Percentiles rank a stretch among this genome's conserved stretches.
These are phyloP conservation scores for Delonix regia DNA, from an alignment of 306 rosid genomes.

Conservation along the genomic window DNA sequence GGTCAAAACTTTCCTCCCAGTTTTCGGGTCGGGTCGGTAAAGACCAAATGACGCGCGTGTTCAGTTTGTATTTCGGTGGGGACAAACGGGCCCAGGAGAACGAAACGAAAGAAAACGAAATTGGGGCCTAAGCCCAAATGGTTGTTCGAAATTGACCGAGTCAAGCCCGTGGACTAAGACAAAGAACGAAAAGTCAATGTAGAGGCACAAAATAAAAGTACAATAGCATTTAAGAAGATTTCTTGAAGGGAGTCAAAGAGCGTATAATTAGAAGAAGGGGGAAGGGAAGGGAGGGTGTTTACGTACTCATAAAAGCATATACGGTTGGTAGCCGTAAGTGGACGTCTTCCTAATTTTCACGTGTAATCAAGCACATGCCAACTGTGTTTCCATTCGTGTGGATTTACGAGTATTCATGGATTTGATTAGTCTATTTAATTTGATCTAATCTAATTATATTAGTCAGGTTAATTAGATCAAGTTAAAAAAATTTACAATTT, in stretches of 20 bases:
- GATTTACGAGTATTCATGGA: no score
- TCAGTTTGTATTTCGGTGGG: no score
- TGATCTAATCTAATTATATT: no score
- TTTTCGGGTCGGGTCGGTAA: not conserved
- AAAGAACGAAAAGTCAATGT: not conserved
- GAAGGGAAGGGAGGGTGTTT: not conserved
- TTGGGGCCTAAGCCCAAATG: not conserved
- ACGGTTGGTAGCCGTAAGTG: not conserved
- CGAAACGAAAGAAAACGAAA: not conserved
- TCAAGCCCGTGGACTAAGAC: not conserved
- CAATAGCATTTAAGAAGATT: not conserved
- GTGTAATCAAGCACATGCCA: not conserved
- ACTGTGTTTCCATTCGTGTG: not conserved
- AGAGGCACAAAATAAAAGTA: not conserved
- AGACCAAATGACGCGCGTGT: no score
- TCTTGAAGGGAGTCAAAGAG: no score
- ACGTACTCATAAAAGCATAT: not conserved
- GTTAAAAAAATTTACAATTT: no score
- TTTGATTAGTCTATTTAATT: no score
- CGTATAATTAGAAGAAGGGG: no score
- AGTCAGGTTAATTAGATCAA: no score
- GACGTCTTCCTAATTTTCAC: slow-evolving; percentile 5
- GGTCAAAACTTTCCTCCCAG: no score
- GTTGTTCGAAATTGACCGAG: not conserved
- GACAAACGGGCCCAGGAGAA: not conserved